Base-by-base conservation (phyloP, 1,139 yeast genomes). In the Taphrina wiesneri region DNA sequence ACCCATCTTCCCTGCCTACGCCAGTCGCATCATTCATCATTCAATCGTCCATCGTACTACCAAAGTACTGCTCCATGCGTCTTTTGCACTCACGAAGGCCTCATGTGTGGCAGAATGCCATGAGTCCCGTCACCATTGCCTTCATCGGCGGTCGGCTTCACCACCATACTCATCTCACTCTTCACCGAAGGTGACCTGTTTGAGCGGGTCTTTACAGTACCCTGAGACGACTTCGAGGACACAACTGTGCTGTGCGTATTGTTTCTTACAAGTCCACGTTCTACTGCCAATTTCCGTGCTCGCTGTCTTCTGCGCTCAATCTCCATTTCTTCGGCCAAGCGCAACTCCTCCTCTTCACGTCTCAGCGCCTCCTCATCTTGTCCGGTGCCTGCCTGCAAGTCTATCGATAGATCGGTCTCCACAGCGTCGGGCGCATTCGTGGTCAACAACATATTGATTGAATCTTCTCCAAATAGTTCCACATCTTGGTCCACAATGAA, bases 401-500 rank as follows among this genome's bases (percentile, higher is more conserved):
- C 25, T 5, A 13, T 6, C 21, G 59, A 25, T 7, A 23, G 34
- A 36, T 54, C 59, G n/a, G 21, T 11, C 23, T 19, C 59, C 4
- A 25, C 19, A 13, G 59, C 36, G 15, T 54, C 59, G 3, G 32
- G 59, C 21, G 32, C 34, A 17, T 17, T 39, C 13, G 56, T 28
- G 23, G 59, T 54, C 13, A 54, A 32, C 36, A 54, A 28, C 49
- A 54, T 36, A 21, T 36, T 36, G 59, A 54, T 54, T 25, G 59
- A 54, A 9, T 54, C 59, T 15, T 54, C 59, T 17, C 59, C 59
- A 39, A 39, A 39, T 13, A 54, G 49, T 23, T 54, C 49, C 3
- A 39, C 59, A 25, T 54, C 59, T 11, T 36, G 59, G 25, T 54
- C 59, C 17, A 28, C 59, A 23, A 54, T 36, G n/a, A 54, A 19